These are phyloP conservation scores for Cercophora sp. DNA, from an alignment of 495 filamentous ascomycete species.

Conservation along the genomic window DNA sequence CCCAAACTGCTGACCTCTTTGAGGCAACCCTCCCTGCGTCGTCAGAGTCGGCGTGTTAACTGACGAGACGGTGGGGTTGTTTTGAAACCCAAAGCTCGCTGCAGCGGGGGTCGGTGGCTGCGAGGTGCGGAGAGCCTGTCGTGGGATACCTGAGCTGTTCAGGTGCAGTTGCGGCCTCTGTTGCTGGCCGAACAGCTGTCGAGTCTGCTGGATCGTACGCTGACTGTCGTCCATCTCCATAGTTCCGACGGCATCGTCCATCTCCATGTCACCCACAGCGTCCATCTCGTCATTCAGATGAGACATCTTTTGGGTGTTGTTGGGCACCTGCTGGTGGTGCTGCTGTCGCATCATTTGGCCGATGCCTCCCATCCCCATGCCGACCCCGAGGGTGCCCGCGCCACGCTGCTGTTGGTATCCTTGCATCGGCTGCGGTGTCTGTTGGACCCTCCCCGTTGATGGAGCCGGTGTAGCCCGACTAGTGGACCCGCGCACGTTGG, in stretches of 20 bases:
- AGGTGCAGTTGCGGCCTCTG: conserved; percentile 71
- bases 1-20: conserved; percentile 48
- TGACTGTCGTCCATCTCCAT: conserved; percentile 57
- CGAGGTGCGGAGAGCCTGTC: conserved; percentile 79
- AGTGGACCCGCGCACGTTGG: conserved; percentile 17
- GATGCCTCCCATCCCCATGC: conserved; percentile 35
- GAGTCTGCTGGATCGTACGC: conserved; percentile 57
- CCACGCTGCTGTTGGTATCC: conserved; percentile 38
- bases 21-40: conserved; percentile 48
- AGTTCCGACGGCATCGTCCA: conserved; percentile 76
- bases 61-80: conserved; percentile 96
- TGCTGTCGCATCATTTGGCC: conserved; percentile 48
- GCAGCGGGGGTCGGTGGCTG: conserved; percentile 82
- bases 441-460: conserved; percentile 16
- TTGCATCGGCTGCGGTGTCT: conserved; percentile 27
- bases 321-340: conserved; percentile 29
- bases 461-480: conserved; percentile 27
- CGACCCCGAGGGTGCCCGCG: conserved; percentile 24
- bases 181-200: conserved; percentile 67
- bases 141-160: conserved; percentile 58
- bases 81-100: conserved; percentile 68
- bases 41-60: conserved; percentile 90
- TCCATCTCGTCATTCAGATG: conserved; percentile 69
- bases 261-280: conserved; percentile 90
- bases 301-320: conserved; percentile 32